Base-by-base conservation (phyloP, 1,139 yeast genomes). In the Geotrichum siamense region DNA sequence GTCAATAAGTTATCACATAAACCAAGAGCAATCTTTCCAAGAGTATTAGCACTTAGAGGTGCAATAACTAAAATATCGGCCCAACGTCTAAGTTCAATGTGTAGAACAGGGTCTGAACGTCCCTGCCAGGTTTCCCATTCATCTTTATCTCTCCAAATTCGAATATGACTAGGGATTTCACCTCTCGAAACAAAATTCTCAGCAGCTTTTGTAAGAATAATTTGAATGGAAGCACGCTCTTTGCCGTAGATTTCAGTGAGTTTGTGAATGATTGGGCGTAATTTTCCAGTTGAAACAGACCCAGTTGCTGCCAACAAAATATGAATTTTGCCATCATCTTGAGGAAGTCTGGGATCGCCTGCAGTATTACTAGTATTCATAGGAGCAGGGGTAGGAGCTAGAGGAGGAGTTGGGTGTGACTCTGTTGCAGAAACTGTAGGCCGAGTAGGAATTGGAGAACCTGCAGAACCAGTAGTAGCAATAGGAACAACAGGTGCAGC, bases 31-130 rank as follows among this genome's bases (percentile, higher is more conserved):
- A 87, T 78, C 59, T 89, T 89, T n/a, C 95, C 82, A 44, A 89
- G 68, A 0, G 96, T 82, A 61, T 89, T 87, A 5, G 96, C 96
- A 12, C 94, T 82, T 51, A 87, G 67, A 2, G 96, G 96, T 29
- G 94, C 94, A 44, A 89, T 82, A 29, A 87, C 73, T 43, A 89
- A 70, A 26, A 89, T 80, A 64, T 89, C 96, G 0, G 96, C 97
- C 97, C 97, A 89, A 55, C 95, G 75, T 54, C 96, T 76, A 49
- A 89, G 70, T 65, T 89, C 96, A 56, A 87, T 87, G 63, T 89
- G 96, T 53, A 89, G 70, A 23, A 87, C 96, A 1, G 96, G 96
- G 63, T 87, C 96, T 41, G 86, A 76, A 53, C 96, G 74, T 38
- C 73, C 69, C 56, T 75, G 74, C 96, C 96, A 87, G 3, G 86